phyloP scores from a whole-genome alignment of 495 filamentous ascomycete genomes.

The Aspergillus sparsus region DNA sequence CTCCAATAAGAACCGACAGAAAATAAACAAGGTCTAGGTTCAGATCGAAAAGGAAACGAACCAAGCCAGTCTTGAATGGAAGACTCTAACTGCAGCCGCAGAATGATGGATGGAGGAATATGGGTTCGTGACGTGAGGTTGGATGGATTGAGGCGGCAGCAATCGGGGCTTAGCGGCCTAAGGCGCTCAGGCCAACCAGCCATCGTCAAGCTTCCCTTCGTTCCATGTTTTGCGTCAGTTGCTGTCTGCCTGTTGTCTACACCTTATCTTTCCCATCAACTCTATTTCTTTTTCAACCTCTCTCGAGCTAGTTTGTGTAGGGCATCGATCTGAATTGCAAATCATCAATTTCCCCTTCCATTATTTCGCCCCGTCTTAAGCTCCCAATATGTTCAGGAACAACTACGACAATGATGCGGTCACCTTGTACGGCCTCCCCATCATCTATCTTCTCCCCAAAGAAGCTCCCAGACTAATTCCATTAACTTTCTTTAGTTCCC shows the following conservation, averaged over 20 bases:
- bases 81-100: not conserved
- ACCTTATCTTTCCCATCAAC: slow-evolving; percentile 26
- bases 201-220: slow-evolving; percentile 13
- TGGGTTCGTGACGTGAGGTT: slow-evolving; percentile 35
- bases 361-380: slow-evolving; percentile 14
- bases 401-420: slow-evolving; percentile 99
- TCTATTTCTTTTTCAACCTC: slow-evolving; percentile 4
- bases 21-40: not conserved
- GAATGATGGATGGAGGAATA: slow-evolving; percentile 8
- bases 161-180: slow-evolving; percentile 36
- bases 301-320: not conserved
- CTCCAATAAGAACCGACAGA: not conserved
- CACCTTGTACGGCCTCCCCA: slow-evolving; percentile 75
- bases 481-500: slow-evolving; percentile 64
- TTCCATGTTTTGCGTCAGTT: slow-evolving; percentile 28
- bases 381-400: slow-evolving; percentile 88
- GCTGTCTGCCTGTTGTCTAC: slow-evolving; percentile 26
- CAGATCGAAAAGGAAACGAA: not conserved
- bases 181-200: slow-evolving; percentile 34
- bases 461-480: slow-evolving; percentile 23
- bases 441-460: slow-evolving; percentile 32
- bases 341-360: not conserved
- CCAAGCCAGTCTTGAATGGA: not conserved
- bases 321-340: slow-evolving; percentile 8
- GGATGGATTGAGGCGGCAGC: slow-evolving; percentile 30